These are phyloP conservation scores for Pseudogymnoascus sp. DNA, from an alignment of 2,329 filamentous ascomycete genomes.

Conservation along the genomic window DNA sequence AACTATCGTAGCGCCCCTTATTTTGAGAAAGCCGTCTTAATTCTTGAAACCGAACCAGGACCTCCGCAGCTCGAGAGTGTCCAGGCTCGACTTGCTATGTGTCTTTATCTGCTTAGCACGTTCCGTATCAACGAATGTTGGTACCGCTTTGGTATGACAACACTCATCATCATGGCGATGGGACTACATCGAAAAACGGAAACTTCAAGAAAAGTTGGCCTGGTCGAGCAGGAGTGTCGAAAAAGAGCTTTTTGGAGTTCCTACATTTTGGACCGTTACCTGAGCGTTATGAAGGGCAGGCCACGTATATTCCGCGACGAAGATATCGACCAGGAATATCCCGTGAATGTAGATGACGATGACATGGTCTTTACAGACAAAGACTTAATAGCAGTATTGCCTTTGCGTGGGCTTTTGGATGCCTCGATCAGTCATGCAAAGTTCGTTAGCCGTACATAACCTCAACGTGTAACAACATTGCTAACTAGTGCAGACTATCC, in stretches of 20 bases:
- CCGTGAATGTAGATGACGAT: slow-evolving; percentile 46
- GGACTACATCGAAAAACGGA: slow-evolving; percentile 33
- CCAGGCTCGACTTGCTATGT: slow-evolving; percentile 49
- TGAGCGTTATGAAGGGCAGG: slow-evolving; percentile 54
- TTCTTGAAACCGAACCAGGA: slow-evolving; percentile 43
- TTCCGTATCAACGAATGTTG: slow-evolving; percentile 53
- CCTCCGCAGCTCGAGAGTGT: slow-evolving; percentile 47
- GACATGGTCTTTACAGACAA: slow-evolving; percentile 35
- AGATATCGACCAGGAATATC: slow-evolving; percentile 55
- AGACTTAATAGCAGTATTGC: slow-evolving; percentile 14
- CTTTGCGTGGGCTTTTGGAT: slow-evolving; percentile 25
- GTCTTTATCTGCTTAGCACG: slow-evolving; percentile 50
- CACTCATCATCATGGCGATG: slow-evolving; percentile 44
- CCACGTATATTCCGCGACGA: slow-evolving; percentile 54
- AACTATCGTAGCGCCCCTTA: not conserved
- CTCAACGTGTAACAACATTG: not conserved
- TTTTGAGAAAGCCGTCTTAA: slow-evolving; percentile 12
- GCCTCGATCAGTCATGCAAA: slow-evolving; percentile 26
- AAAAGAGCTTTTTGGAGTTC: slow-evolving; percentile 55
- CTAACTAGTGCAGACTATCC: slow-evolving; percentile 25
- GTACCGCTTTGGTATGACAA: slow-evolving; percentile 50
- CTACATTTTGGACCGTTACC: slow-evolving; percentile 55
- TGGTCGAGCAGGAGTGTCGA: slow-evolving; percentile 38
- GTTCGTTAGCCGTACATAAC: not conserved
- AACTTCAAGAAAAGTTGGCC: not conserved